Evolutionary conservation across 306 rosid species (phyloP).

Genomic region (Leucaena leucocephala): DNA sequence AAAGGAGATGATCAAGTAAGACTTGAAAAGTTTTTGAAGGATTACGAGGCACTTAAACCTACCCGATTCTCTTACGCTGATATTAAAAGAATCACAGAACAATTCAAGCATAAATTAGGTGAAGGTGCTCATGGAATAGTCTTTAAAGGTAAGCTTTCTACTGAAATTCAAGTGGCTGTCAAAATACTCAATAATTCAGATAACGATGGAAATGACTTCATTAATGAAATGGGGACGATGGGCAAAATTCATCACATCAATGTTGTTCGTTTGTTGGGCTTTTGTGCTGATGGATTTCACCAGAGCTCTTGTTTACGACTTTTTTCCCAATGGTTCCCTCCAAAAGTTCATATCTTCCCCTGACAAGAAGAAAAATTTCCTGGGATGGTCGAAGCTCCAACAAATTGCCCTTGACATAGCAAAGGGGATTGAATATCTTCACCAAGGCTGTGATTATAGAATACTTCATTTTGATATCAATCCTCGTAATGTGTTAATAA

Average conservation of each 20-base stretch:
- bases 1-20: slow-evolving; percentile 37
- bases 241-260: neutral
- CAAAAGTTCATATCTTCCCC: neutral
- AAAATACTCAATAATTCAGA: no score
- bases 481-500: neutral
- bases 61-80: slow-evolving; percentile 45
- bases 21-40: slow-evolving; percentile 41
- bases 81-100: slow-evolving; percentile 47
- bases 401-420: neutral
- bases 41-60: slow-evolving; percentile 41
- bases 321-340: neutral
- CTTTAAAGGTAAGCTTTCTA: neutral
- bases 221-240: neutral
- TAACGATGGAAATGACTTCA: no score
- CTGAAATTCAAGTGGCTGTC: no score
- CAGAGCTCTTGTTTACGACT: slow-evolving; percentile 22
- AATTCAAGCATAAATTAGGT: slow-evolving; percentile 38
- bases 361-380: neutral
- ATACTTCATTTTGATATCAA: neutral
- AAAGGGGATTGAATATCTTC: neutral
- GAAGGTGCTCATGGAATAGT: slow-evolving; percentile 42
- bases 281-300: slow-evolving; percentile 36
- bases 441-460: neutral
- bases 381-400: no score
- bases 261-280: neutral